Percentiles rank a stretch among this genome's conserved stretches.
phyloP scores from a whole-genome alignment of 2,329 filamentous ascomycete species.

The Colletotrichum orchidophilum region DNA sequence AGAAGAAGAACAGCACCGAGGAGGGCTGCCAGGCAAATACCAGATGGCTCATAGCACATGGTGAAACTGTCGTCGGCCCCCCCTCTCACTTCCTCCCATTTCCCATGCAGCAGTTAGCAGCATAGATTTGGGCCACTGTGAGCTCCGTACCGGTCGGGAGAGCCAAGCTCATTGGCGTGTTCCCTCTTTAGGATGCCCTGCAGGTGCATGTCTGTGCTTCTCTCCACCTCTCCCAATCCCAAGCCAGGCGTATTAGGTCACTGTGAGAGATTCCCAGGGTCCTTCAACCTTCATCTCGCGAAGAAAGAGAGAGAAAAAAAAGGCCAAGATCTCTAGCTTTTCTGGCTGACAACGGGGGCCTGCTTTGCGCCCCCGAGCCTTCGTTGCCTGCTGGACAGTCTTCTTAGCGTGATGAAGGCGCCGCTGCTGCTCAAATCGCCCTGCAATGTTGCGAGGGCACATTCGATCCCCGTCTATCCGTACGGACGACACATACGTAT shows the following conservation, averaged over 20 bases:
- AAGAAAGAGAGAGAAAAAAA: neutral
- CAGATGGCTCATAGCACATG: constrained; percentile 22
- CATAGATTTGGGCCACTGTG: neutral
- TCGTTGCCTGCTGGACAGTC: neutral
- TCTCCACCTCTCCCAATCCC: neutral
- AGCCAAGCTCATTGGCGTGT: constrained; percentile 32
- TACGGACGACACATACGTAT: neutral
- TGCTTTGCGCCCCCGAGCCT: neutral
- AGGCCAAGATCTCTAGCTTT: neutral
- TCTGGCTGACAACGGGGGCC: too few relatives aligned
- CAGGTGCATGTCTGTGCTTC: constrained; percentile 27
- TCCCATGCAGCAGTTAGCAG: neutral
- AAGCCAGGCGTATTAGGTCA: neutral
- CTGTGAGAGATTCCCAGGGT: constrained; percentile 5
- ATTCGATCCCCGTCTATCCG: neutral
- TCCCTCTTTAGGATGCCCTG: constrained; percentile 21
- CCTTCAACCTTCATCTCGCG: constrained; percentile 15
- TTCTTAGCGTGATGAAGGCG: neutral
- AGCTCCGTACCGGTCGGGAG: constrained; percentile 20
- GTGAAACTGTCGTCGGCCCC: constrained; percentile 25
- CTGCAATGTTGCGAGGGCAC: neutral
- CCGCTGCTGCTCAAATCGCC: neutral
- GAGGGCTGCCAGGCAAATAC: neutral
- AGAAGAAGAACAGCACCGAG: neutral
- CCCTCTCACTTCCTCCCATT: neutral